Evolutionary conservation across 2,329 filamentous ascomycete species (phyloP), one percentile per base, ranked within the genome.

Genomic region (Microdochium nivale): DNA sequence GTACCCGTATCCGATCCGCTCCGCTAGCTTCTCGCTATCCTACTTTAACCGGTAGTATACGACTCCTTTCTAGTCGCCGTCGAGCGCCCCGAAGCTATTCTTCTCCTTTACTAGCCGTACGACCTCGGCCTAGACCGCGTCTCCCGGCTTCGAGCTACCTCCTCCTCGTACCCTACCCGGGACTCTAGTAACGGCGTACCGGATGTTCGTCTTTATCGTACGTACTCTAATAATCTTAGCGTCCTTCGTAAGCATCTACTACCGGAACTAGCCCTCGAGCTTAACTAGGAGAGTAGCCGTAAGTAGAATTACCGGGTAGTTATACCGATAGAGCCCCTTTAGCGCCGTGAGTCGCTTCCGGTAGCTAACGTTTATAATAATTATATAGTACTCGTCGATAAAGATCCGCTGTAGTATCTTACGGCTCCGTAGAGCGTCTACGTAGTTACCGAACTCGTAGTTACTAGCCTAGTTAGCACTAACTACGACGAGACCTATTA

Each of bases 331-430:
- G 2, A 52, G 10, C 33, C 33, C 33, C n/a, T 14, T 37, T 7
- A 37, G 33, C 7, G 7, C 33, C 7, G 7, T 14, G 11, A 37
- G 33, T 19, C 33, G 11, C 14, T 37, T 16, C 4, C 33, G 11
- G 33, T 37, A 37, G 11, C 33, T 16, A 1, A 23, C 19, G 21
- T 52, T 21, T 14, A 52, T 49, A 9, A 52, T 49, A 24, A 52
- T 37, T 2, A 37, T 52, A 19, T 52, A 9, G 19, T 25, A 52
- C 32, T 52, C 21, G 21, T 52, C 37, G 14, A 52, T 43, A 35
- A 49, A 52, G 9, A 52, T 49, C 2, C 30, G 35, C 35, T 25
- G n/a, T 14, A 52, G 27, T n/a, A 52, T 13, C 3, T 14, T 3
- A 1, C 25, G n/a, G n/a, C 13, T 23, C 21, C 25, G 47, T n/a